phyloP scores from a whole-genome alignment of 768 basidiomycete species.

The Dacryopinax primogenitus region DNA sequence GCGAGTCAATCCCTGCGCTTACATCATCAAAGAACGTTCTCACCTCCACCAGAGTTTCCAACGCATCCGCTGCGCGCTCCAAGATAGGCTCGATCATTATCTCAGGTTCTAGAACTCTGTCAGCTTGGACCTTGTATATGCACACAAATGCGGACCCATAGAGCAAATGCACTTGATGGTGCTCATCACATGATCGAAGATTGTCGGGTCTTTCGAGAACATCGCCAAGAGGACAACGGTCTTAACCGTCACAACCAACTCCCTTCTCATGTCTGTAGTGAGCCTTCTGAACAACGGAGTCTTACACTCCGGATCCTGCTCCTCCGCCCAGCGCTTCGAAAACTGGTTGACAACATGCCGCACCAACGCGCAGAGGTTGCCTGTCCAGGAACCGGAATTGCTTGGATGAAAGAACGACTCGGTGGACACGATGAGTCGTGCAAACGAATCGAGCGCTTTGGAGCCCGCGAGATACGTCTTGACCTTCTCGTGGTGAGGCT shows the following conservation, averaged over 20 bases:
- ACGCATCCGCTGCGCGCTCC: slow-evolving; percentile 69
- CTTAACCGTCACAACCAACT: slow-evolving; percentile 68
- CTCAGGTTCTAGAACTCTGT: slow-evolving; percentile 76
- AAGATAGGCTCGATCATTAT: slow-evolving; percentile 68
- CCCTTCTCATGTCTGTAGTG: slow-evolving; percentile 63
- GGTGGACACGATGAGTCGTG: slow-evolving; percentile 68
- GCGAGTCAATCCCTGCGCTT: slow-evolving; percentile 13
- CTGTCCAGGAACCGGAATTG: slow-evolving; percentile 73
- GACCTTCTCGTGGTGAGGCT: slow-evolving; percentile 22
- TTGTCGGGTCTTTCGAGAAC: slow-evolving; percentile 70
- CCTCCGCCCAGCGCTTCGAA: slow-evolving; percentile 74
- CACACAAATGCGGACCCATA: not conserved
- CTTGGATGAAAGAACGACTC: slow-evolving; percentile 88
- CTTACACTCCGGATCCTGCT: slow-evolving; percentile 63
- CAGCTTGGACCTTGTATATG: slow-evolving; percentile 17
- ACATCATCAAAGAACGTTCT: slow-evolving; percentile 15
- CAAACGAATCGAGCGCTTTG: slow-evolving; percentile 74
- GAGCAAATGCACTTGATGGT: slow-evolving; percentile 45
- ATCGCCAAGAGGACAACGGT: slow-evolving; percentile 79
- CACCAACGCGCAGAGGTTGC: slow-evolving; percentile 73
- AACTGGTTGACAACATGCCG: slow-evolving; percentile 75
- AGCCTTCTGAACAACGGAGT: slow-evolving; percentile 71
- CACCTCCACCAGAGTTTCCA: slow-evolving; percentile 82
- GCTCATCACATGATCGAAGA: slow-evolving; percentile 62
- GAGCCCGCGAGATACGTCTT: slow-evolving; percentile 67